phyloP scores from a whole-genome alignment of 352 stramenopile species.

The Hyaloperonospora arabidopsidis region DNA sequence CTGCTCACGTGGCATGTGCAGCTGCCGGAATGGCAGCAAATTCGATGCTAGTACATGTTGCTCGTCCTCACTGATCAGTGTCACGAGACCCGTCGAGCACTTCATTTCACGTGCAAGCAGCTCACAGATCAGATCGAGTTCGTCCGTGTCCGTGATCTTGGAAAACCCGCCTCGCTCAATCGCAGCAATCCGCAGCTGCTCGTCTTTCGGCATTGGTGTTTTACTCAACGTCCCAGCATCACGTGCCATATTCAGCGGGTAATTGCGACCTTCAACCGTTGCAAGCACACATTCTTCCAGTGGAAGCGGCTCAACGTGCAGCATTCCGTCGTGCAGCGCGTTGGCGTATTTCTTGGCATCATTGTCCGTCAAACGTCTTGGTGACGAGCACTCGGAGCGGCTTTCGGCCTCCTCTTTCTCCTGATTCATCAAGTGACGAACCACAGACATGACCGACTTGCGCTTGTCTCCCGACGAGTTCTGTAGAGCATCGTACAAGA shows the following conservation, averaged over 20 bases:
- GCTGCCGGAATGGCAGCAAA: slow-evolving; percentile 20
- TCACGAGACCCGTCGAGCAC: slow-evolving; percentile 46
- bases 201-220: slow-evolving; percentile 32
- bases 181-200: slow-evolving; percentile 27
- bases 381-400: slow-evolving; percentile 11
- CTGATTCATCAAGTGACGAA: slow-evolving; percentile 48
- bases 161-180: slow-evolving; percentile 35
- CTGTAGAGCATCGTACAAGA: slow-evolving; percentile 26
- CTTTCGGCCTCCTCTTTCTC: slow-evolving; percentile 22
- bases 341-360: slow-evolving; percentile 27
- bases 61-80: slow-evolving; percentile 45
- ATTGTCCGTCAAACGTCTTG: slow-evolving; percentile 20
- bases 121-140: slow-evolving; percentile 57
- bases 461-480: slow-evolving; percentile 24
- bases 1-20: slow-evolving; percentile 45
- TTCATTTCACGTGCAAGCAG: slow-evolving; percentile 47
- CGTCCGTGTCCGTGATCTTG: slow-evolving; percentile 41
- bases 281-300: slow-evolving; percentile 31
- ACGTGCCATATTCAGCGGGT: slow-evolving; percentile 30
- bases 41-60: slow-evolving; percentile 40
- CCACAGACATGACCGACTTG: slow-evolving; percentile 49
- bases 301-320: slow-evolving; percentile 21
- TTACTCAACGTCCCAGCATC: slow-evolving; percentile 16
- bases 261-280: slow-evolving; percentile 30
- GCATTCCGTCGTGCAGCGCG: slow-evolving; percentile 27